Evolutionary conservation across 371 early-diverging fungal species (phyloP).

Genomic region (Apophysomyces elegans): DNA sequence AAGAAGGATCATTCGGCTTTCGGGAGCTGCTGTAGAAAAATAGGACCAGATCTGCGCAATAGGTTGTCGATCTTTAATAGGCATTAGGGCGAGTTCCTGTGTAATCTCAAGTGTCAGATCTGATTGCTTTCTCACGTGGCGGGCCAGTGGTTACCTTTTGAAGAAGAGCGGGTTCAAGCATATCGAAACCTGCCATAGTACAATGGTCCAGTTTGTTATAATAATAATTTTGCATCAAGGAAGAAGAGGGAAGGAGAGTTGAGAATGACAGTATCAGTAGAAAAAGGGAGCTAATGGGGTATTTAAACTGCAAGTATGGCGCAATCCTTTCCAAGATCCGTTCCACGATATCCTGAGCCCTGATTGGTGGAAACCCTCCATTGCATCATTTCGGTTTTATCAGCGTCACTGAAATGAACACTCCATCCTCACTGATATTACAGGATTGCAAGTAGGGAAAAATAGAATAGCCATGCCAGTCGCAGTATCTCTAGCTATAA

Average conservation of each 20-base stretch:
- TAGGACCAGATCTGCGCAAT: constrained; percentile 58
- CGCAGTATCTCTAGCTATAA: no score
- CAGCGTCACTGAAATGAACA: no score
- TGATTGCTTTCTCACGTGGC: neutral
- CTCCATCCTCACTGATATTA: no score
- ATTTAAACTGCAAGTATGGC: neutral
- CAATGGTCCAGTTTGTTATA: neutral
- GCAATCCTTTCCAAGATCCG: constrained; percentile 7
- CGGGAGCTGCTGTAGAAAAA: constrained; percentile 50
- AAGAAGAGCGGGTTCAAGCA: neutral
- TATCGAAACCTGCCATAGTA: neutral
- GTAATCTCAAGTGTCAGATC: neutral
- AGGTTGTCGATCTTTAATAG: constrained; percentile 40
- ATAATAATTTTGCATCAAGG: neutral
- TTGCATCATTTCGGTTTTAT: neutral
- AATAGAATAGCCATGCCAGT: no score
- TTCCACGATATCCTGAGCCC: neutral
- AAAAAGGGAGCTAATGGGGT: neutral
- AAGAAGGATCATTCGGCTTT: constrained; percentile 58
- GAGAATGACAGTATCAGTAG: neutral
- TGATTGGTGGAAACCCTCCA: neutral
- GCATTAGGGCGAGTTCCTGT: constrained; percentile 14
- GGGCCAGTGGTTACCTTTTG: constrained; percentile 2
- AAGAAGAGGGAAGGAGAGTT: neutral
- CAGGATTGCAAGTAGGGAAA: no score